Percentiles rank a stretch among this genome's conserved stretches.
These are phyloP conservation scores for Podospora conica DNA, from an alignment of 495 filamentous ascomycete species.

Conservation along the genomic window DNA sequence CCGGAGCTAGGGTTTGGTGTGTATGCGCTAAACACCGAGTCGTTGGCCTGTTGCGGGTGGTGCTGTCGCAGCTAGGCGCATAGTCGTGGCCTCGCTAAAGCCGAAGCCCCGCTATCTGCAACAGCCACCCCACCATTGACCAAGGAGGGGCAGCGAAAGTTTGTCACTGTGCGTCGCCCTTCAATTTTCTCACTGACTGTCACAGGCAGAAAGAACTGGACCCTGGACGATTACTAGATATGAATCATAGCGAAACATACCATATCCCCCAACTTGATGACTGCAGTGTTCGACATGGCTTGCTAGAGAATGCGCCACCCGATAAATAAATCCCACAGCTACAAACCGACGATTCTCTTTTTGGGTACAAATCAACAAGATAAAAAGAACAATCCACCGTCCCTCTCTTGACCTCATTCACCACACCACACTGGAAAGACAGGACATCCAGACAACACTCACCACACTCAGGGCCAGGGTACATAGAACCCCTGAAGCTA, in stretches of 20 bases:
- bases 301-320: background rate
- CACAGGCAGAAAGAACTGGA: background rate
- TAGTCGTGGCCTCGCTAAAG: background rate
- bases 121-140: background rate
- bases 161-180: background rate
- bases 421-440: background rate
- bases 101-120: constrained; percentile 4
- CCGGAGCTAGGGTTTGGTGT: constrained; percentile 30
- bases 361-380: background rate
- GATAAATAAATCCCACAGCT: background rate
- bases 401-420: background rate
- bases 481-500: background rate
- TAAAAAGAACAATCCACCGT: background rate
- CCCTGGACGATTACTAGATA: background rate
- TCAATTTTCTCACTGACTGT: background rate
- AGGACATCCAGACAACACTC: background rate
- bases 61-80: background rate
- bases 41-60: background rate
- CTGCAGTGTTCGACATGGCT: background rate
- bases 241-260: background rate
- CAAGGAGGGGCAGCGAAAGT: background rate
- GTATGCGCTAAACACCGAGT: background rate
- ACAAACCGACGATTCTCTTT: background rate
- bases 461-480: background rate
- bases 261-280: no score